Evolutionary conservation across 768 basidiomycete genomes (phyloP).

Genomic region (Tricholoma flavovirens): DNA sequence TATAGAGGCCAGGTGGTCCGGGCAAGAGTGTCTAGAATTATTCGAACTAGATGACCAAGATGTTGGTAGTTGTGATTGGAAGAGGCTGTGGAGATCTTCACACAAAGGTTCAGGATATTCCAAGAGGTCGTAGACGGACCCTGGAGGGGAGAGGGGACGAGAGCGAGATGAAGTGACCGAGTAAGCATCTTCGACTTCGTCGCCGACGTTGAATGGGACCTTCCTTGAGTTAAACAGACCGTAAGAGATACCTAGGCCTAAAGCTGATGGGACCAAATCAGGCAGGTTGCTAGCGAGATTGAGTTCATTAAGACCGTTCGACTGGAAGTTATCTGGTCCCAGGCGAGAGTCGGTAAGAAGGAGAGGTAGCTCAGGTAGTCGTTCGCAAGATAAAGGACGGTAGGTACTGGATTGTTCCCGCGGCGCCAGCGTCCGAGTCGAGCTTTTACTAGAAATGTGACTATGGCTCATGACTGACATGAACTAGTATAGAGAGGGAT

Average conservation of each 20-base stretch:
- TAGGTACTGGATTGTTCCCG: conserved; percentile 16
- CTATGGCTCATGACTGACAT: conserved; percentile 9
- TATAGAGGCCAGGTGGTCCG: neutral
- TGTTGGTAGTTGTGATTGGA: conserved; percentile 6
- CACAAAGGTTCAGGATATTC: conserved; percentile 8
- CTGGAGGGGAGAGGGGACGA: neutral
- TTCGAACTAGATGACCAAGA: conserved; percentile 11
- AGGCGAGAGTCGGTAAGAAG: conserved; percentile 9
- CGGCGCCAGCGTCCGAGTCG: conserved; percentile 25
- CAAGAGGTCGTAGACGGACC: conserved; percentile 3
- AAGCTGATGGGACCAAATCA: neutral
- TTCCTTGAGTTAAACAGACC: neutral
- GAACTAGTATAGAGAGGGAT: conserved; percentile 2
- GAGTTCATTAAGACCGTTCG: conserved; percentile 23
- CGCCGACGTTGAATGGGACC: neutral
- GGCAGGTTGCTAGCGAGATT: conserved; percentile 1
- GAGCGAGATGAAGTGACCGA: neutral
- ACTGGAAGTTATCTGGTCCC: conserved; percentile 28
- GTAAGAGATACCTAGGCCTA: conserved; percentile 26
- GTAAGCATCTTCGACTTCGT: neutral
- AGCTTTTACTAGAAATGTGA: conserved; percentile 11
- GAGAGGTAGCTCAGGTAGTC: conserved; percentile 8
- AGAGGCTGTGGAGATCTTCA: conserved; percentile 11
- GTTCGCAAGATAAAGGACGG: conserved; percentile 21
- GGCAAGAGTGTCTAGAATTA: neutral